These are phyloP conservation scores for Phascolomyces articulosus DNA, from an alignment of 371 early-diverging fungal genomes.

Conservation along the genomic window DNA sequence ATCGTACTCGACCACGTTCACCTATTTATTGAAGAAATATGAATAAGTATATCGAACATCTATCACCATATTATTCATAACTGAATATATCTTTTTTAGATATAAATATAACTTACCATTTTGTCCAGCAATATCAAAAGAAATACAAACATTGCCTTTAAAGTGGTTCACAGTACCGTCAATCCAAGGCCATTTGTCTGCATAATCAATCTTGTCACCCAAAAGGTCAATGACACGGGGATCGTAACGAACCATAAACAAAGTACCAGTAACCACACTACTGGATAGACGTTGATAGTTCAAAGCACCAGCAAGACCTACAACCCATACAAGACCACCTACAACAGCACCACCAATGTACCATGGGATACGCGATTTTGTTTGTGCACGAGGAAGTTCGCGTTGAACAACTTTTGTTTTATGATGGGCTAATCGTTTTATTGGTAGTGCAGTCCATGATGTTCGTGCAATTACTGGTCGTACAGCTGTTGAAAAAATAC, in stretches of 20 bases:
- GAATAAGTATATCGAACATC: not conserved
- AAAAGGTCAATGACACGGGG: conserved; percentile 54
- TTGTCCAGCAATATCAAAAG: conserved; percentile 57
- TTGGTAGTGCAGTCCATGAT: not conserved
- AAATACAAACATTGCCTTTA: conserved; percentile 67
- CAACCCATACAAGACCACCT: conserved; percentile 65
- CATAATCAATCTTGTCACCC: conserved; percentile 66
- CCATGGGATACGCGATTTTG: conserved; percentile 42
- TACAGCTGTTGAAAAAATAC: conserved; percentile 7
- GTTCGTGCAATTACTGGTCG: conserved; percentile 10
- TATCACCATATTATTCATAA: not conserved
- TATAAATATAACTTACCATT: conserved; percentile 38
- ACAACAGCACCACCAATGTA: conserved; percentile 50
- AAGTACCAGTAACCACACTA: conserved; percentile 63
- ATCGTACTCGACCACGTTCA: conserved; percentile 46
- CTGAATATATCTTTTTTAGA: not conserved
- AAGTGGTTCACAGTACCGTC: conserved; percentile 69
- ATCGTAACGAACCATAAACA: conserved; percentile 68
- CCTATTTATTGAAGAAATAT: conserved; percentile 19
- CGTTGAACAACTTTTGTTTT: conserved; percentile 44
- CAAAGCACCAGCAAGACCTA: conserved; percentile 57
- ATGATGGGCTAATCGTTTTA: conserved; percentile 10
- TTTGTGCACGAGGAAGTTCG: conserved; percentile 33
- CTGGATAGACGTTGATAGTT: conserved; percentile 71
- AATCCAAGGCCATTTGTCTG: conserved; percentile 70